phyloP scores from a whole-genome alignment of 306 rosid species.

The Echinosophora koreensis region DNA sequence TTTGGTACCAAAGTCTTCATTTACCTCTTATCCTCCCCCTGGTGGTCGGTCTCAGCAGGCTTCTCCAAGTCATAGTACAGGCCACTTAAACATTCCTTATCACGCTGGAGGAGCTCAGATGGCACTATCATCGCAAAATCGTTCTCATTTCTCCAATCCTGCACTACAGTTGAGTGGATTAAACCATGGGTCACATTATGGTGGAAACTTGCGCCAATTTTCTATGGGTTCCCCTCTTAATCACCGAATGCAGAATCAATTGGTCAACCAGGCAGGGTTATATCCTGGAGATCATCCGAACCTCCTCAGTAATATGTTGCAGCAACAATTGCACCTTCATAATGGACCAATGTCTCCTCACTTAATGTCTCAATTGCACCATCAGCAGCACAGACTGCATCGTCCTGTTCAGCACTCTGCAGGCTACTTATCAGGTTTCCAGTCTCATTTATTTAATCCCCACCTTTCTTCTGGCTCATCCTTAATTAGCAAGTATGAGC shows the following conservation, averaged over 20 bases:
- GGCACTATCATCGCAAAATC: conserved; percentile 57
- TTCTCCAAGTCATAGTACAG: conserved; percentile 58
- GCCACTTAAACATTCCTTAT: conserved; percentile 55
- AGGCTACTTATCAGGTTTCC: conserved; percentile 58
- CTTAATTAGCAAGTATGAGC: conserved; percentile 48
- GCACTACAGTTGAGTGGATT: conserved; percentile 58
- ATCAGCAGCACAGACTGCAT: conserved; percentile 62
- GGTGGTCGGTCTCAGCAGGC: conserved; percentile 59
- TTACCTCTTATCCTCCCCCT: conserved; percentile 72
- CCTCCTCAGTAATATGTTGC: conserved; percentile 76
- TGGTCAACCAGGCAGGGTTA: conserved; percentile 57
- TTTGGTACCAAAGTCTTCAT: conserved; percentile 57
- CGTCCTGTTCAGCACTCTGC: conserved; percentile 57
- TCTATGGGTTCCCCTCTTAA: conserved; percentile 58
- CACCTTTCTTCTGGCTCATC: conserved; percentile 56
- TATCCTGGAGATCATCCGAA: conserved; percentile 66
- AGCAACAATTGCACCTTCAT: conserved; percentile 81
- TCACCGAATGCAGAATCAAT: conserved; percentile 55
- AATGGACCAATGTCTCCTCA: conserved; percentile 56
- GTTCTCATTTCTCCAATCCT: conserved; percentile 60
- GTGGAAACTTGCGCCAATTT: conserved; percentile 58
- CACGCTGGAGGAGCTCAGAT: conserved; percentile 56
- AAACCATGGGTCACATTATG: conserved; percentile 55
- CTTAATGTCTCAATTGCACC: conserved; percentile 57
- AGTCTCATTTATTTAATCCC: conserved; percentile 56